Conservation (phyloP, 371 early-diverging fungal species). For the Funneliformis caledonium region DNA sequence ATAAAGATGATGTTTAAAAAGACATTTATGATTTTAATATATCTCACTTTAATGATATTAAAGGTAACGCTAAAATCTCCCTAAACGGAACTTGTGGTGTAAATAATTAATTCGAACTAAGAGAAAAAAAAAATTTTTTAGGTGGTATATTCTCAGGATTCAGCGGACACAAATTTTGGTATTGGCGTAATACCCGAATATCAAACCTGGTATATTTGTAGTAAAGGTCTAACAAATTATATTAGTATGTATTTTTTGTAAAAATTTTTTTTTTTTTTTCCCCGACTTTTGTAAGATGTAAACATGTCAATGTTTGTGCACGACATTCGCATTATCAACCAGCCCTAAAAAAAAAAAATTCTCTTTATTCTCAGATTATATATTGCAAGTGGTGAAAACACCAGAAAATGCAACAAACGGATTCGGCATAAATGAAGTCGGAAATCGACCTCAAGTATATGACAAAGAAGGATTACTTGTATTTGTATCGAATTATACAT, state of each 20-base stretch:
- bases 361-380: neutral
- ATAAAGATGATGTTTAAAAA: neutral
- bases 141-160: neutral
- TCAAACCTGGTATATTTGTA: slow-evolving; percentile 4
- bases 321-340: too few relatives aligned
- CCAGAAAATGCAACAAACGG: neutral
- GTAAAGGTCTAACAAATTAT: neutral
- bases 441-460: neutral
- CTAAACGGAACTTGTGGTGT: too few relatives aligned
- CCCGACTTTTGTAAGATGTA: too few relatives aligned
- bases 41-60: neutral
- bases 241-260: neutral
- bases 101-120: too few relatives aligned
- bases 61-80: neutral
- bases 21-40: neutral
- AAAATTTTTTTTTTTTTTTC: neutral
- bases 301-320: too few relatives aligned
- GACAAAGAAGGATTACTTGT: neutral
- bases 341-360: neutral
- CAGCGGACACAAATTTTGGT: neutral
- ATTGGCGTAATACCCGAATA: neutral
- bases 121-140: neutral
- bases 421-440: neutral
- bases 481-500: neutral
- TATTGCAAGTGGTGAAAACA: neutral